These are phyloP conservation scores for Colletotrichum eleusines DNA, from an alignment of 2,329 filamentous ascomycete genomes.

Conservation along the genomic window DNA sequence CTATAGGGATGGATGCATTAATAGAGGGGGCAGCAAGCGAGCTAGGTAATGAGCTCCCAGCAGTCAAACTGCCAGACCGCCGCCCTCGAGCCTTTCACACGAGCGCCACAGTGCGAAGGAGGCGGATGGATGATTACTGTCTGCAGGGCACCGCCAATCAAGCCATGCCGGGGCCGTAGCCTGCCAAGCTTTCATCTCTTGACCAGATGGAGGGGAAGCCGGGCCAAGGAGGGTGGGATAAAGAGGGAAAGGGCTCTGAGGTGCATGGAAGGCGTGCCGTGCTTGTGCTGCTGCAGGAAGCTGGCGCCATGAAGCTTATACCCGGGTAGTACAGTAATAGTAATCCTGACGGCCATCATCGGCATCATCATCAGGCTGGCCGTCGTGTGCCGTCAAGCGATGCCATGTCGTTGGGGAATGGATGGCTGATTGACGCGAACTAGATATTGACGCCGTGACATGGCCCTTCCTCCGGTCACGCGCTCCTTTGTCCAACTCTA, in stretches of 20 bases:
- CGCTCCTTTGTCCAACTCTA: slow-evolving; percentile 11
- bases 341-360: slow-evolving; percentile 8
- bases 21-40: background rate
- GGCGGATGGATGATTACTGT: slow-evolving; percentile 26
- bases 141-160: slow-evolving; percentile 40
- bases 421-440: background rate
- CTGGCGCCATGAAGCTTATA: slow-evolving; percentile 39
- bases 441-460: slow-evolving; percentile 2
- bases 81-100: slow-evolving; percentile 4
- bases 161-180: slow-evolving; percentile 19
- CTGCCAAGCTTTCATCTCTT: slow-evolving; percentile 28
- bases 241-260: slow-evolving; percentile 1
- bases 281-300: slow-evolving; percentile 31
- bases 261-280: slow-evolving; percentile 28
- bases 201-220: background rate
- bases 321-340: slow-evolving; percentile 1
- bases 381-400: background rate
- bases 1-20: no score
- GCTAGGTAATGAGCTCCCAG: background rate
- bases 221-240: background rate
- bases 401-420: background rate
- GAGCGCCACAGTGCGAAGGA: slow-evolving; percentile 36
- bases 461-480: background rate
- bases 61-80: slow-evolving; percentile 14
- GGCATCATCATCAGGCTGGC: background rate